Base-by-base conservation (phyloP, 164 flowering plant genomes). In the Cinnamomum micranthum region DNA sequence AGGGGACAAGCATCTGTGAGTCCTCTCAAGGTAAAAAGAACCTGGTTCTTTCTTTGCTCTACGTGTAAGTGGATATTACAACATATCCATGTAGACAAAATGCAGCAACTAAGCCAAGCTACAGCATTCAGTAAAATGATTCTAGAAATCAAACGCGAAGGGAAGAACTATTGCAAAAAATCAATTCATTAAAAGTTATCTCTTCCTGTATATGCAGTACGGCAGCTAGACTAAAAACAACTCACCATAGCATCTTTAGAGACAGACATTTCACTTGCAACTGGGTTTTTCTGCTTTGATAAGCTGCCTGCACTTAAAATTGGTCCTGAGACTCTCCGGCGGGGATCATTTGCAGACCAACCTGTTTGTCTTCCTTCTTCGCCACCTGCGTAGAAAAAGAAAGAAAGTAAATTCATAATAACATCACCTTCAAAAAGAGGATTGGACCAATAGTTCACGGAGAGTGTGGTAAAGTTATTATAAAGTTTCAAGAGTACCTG, bases 211-310 rank as follows among this genome's bases (percentile, higher is more conserved):
- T 55, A 17, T 11, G 60, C 60, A 17, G 20, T 15, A 17, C n/a
- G 17, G n/a, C 13, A 14, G 60, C 20, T 55, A 55, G 60, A 55
- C n/a, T 20, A 55, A 55, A 55, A 20, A 15, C 3, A 47, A 71
- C 86, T 77, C 65, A 91, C 97, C 85, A 82, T 59, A 33, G 85
- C 75, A 35, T 94, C 98, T 82, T 88, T 94, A n/a, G 86, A 51
- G 6, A 73, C 72, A 62, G 82, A 35, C 28, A 86, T 62, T 77
- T 91, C 96, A 83, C 75, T 89, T 71, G 87, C 78, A 76, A 80
- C 89, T 41, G 89, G 91, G 79, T 77, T 80, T 67, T 91, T 94
- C 75, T 89, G 95, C 81, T 85, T 92, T 50, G 89, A 81, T 41
- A 90, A 75, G 81, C 77, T 85, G 79, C 87, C 90, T 68, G 86